These are phyloP conservation scores for Chenopodium album DNA, from an alignment of 148 eudicot species.

Conservation along the genomic window DNA sequence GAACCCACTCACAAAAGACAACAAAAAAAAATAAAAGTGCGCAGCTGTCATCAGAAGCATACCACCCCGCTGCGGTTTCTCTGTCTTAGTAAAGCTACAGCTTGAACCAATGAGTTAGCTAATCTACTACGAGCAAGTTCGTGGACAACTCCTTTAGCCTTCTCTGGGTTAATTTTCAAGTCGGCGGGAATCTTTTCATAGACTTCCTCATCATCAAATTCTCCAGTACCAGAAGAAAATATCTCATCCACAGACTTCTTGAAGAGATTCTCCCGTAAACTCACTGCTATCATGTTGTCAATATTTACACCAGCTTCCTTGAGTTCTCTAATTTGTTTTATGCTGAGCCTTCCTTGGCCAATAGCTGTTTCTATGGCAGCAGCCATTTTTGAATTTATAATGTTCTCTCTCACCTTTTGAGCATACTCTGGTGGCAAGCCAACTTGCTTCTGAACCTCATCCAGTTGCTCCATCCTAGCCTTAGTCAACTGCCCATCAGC, in stretches of 20 bases:
- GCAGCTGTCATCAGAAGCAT: constrained; percentile 21
- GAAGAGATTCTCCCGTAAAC: constrained; percentile 69
- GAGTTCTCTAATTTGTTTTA: constrained; percentile 77
- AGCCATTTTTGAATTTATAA: constrained; percentile 74
- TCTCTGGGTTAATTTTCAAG: constrained; percentile 60
- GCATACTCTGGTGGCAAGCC: constrained; percentile 87
- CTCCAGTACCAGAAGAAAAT: constrained; percentile 93
- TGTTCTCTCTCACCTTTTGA: constrained; percentile 74
- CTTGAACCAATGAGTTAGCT: constrained; percentile 71
- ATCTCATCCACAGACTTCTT: constrained; percentile 74
- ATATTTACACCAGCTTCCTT: constrained; percentile 68
- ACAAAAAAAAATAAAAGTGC: background rate
- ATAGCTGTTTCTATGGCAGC: constrained; percentile 80
- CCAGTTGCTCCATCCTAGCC: constrained; percentile 62
- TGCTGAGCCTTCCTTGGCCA: constrained; percentile 71
- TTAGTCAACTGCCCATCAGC: constrained; percentile 90
- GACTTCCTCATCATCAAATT: constrained; percentile 84
- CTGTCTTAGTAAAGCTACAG: constrained; percentile 79
- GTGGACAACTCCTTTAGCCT: constrained; percentile 67
- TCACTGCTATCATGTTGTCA: constrained; percentile 62
- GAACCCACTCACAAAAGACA: background rate
- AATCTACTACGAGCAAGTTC: constrained; percentile 72
- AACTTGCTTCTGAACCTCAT: constrained; percentile 72
- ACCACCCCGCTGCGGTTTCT: constrained; percentile 81
- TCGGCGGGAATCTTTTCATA: constrained; percentile 77